Base-by-base conservation (phyloP, 2,329 filamentous ascomycete genomes). In the Trichoderma gracile region DNA sequence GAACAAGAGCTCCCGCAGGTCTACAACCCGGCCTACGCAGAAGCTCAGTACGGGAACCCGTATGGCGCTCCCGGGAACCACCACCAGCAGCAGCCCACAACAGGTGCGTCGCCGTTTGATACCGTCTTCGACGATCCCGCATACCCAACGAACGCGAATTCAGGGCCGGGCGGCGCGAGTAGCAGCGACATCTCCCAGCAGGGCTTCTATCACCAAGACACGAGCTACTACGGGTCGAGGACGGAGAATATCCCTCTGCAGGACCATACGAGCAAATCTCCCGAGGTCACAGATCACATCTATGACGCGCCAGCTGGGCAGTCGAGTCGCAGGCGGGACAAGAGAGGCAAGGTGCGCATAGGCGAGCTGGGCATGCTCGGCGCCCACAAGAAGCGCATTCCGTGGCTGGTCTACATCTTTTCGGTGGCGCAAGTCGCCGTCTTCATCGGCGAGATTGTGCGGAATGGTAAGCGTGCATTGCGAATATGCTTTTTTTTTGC, bases 361-460 rank as follows among this genome's bases (percentile, higher is more conserved):
- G 85, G 85, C 59, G 82, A 87, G 75, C 73, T 87, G 61, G 84
- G 84, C 65, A 87, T 87, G 84, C 72, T 87, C 52, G 83, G 83
- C 2, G 77, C 83, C 14, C 77, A 82, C 69, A 80, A 78, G 72
- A 84, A 83, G 73, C 79, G 81, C 66, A 85, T 88, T 59, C 90
- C 95, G 0, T 95, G 90, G 84, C 86, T 97, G 7, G 91, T 93
- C 40, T 98, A 94, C 75, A 77, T 88, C 49, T 84, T 98, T 68
- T 91, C 92, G 3, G 62, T 88, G 33, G 83, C 90, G 14, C 93
- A 98, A 75, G 78, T 95, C 21, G 86, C 82, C 17, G 92, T 98
- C 30, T 99, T 99, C 73, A 90, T 98, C 68, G 92, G 84, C 59
- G 92, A 98, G 78, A 80, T 99, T 67, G 88, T 91, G 54, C 91